These are phyloP conservation scores for Blastobotrys mokoenaii DNA, from an alignment of 805 yeast genomes.

Conservation along the genomic window DNA sequence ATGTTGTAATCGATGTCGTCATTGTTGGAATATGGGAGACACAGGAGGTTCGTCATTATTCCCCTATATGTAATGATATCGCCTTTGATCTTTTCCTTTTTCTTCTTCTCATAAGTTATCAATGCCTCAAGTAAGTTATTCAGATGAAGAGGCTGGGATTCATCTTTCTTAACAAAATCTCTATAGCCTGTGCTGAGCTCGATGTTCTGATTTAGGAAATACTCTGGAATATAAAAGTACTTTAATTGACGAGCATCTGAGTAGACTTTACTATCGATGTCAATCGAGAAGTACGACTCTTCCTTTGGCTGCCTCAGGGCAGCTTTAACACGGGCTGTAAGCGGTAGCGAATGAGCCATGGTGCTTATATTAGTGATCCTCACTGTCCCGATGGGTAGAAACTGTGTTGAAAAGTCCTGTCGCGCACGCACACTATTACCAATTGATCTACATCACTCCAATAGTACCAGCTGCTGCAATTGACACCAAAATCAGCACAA, in stretches of 20 bases:
- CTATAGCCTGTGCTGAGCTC: slow-evolving; percentile 61
- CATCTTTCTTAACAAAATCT: slow-evolving; percentile 50
- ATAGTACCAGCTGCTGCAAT: too few species aligned
- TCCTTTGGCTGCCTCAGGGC: slow-evolving; percentile 84
- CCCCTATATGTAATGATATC: slow-evolving; percentile 84
- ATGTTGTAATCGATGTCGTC: slow-evolving; percentile 56
- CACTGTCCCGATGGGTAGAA: too few species aligned
- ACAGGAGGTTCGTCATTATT: slow-evolving; percentile 62
- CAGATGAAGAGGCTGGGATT: slow-evolving; percentile 37
- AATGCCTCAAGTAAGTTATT: slow-evolving; percentile 51
- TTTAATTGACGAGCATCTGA: slow-evolving; percentile 44
- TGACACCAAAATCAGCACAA: too few species aligned
- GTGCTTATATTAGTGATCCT: too few species aligned
- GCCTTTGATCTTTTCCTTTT: slow-evolving; percentile 40
- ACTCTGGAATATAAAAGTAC: slow-evolving; percentile 79
- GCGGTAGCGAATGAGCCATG: slow-evolving; percentile 12
- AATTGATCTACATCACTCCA: too few species aligned
- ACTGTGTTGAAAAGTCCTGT: too few species aligned
- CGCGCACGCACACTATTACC: too few species aligned
- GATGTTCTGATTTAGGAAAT: slow-evolving; percentile 47
- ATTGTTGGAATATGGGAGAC: slow-evolving; percentile 51
- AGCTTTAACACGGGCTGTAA: slow-evolving; percentile 31
- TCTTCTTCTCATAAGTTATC: slow-evolving; percentile 42
- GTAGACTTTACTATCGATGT: slow-evolving; percentile 36
- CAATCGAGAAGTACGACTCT: slow-evolving; percentile 57